A percentile compares a stretch with the other conserved stretches of the same genome.
phyloP scores from a whole-genome alignment of 345 rosid genomes.

The Salix caprea region DNA sequence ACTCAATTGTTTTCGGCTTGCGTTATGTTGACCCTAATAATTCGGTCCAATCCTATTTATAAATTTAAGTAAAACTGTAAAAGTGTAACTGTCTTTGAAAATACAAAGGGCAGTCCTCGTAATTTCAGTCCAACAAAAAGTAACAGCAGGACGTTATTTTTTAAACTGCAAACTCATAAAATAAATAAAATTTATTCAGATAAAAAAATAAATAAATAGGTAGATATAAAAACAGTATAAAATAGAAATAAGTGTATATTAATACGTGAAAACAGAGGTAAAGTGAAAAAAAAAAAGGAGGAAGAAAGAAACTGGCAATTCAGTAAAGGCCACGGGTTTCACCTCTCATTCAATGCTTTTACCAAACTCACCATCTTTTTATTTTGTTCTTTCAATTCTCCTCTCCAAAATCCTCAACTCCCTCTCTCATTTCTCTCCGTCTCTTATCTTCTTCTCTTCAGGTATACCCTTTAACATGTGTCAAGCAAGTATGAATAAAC shows the following conservation, averaged over 20 bases:
- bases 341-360: slow-evolving; percentile 52
- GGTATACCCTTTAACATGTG: too few relatives aligned
- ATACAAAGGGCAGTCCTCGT: slow-evolving; percentile 13
- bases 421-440: slow-evolving; percentile 2
- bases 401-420: neutral
- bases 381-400: slow-evolving; percentile 19
- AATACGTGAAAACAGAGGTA: neutral
- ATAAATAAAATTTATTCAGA: neutral
- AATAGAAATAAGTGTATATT: slow-evolving; percentile 2
- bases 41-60: neutral
- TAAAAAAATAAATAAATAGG: neutral
- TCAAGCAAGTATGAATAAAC: neutral
- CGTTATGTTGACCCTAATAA: neutral
- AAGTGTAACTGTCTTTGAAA: neutral
- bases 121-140: slow-evolving; percentile 10
- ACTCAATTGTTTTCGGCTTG: neutral
- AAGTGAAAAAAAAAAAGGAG: neutral
- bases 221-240: neutral
- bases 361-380: slow-evolving; percentile 53
- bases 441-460: slow-evolving; percentile 12
- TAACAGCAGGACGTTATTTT: neutral
- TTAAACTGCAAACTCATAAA: too few relatives aligned
- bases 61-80: neutral
- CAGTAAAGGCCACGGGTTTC: slow-evolving; percentile 21
- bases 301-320: slow-evolving; percentile 30